Base-by-base conservation (phyloP, 2,329 filamentous ascomycete genomes). In the Sclerotinia glacialis region DNA sequence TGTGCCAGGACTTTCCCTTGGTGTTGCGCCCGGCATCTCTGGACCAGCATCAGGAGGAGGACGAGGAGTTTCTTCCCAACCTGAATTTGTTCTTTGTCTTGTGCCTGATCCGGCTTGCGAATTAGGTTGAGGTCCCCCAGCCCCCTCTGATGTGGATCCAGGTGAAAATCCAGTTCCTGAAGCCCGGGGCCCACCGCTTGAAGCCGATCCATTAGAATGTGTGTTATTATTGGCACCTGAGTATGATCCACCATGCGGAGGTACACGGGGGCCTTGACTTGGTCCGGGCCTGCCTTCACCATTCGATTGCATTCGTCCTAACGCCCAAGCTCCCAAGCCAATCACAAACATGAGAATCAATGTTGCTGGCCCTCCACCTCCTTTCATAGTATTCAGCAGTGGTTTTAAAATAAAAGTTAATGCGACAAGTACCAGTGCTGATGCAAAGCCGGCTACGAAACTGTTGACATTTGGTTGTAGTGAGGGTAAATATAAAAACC, bases 401-500 rank as follows among this genome's bases (percentile, higher is more conserved):
- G 93, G 93, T 40, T 89, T 85, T 71, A 94, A 82, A 68, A 85
- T 86, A 69, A 89, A 85, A 78, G 88, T 92, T n/a, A 96, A 75
- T 2, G 88, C 85, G 21, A 95, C 87, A 12, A 88, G 80, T 49
- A 91, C 81, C 44, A 97, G 79, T 3, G 92, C 92, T 68, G 86
- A 89, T 50, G 88, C 90, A 72, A 93, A 92, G 37, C 94, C 94
- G 4, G 93, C 93, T 28, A 93, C 84, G 78, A 97, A 98, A 79
- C 92, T 96, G 78, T 97, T 97, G 74, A 89, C 84, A 74, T 95
- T 91, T 26, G 92, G 90, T 75, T 89, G 86, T 69, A 98, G 79
- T 0, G 93, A 97, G 0, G 94, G 94, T n/a, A 98, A 85, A 78
- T 98, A 97, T 37, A 98, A 82, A 78, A 97, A 97, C 44, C 94